Percentiles rank a stretch among this genome's conserved stretches.
phyloP scores from a whole-genome alignment of 495 filamentous ascomycete genomes.

The Viridothelium virens region DNA sequence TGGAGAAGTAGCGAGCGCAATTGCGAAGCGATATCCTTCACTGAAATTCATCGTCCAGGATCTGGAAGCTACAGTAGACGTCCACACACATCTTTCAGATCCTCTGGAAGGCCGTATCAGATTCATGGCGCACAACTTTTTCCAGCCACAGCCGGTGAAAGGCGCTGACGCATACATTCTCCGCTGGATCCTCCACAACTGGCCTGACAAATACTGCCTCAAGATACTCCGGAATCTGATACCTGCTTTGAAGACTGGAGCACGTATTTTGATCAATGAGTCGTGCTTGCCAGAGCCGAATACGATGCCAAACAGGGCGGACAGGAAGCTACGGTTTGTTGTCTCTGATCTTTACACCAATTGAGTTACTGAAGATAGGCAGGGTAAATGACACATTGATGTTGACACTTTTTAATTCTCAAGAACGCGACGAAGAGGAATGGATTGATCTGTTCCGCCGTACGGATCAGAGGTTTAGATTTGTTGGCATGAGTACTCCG shows the following conservation, averaged over 20 bases:
- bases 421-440: conserved; percentile 16
- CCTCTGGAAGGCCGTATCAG: too few species aligned
- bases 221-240: conserved; percentile 28
- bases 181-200: conserved; percentile 38
- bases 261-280: conserved; percentile 17
- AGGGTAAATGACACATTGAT: conserved; percentile 12
- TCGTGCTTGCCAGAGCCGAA: conserved; percentile 13
- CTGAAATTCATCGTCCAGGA: conserved; percentile 17
- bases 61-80: neutral
- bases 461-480: neutral
- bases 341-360: neutral
- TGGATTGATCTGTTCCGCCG: conserved; percentile 16
- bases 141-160: too few species aligned
- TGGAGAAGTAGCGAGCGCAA: neutral
- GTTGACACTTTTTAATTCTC: conserved; percentile 14
- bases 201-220: conserved; percentile 39
- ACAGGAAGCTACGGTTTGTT: neutral
- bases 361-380: too few species aligned
- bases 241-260: conserved; percentile 15
- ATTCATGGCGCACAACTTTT: too few species aligned
- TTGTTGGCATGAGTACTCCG: too few species aligned
- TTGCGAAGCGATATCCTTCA: conserved; percentile 6
- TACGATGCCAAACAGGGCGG: neutral
- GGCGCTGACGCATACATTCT: conserved; percentile 42
- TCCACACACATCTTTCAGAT: too few species aligned